A percentile compares a stretch with the other conserved stretches of the same genome.
Conservation (phyloP, 1,284 basidiomycete genomes). For the Phlebopus sp. region DNA sequence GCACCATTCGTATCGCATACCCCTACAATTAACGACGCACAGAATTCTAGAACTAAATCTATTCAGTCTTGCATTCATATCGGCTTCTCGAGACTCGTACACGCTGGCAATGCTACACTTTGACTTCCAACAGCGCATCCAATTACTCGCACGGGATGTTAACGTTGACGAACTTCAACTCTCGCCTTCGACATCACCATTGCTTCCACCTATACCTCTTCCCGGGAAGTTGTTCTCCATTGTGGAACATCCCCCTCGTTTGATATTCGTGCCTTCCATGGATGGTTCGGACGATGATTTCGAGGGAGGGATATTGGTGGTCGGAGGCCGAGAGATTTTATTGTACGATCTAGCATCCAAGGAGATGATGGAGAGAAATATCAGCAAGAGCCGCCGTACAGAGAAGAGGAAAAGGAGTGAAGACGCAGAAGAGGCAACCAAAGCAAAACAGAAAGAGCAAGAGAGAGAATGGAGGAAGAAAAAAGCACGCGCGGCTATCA, state of each 20-base stretch:
- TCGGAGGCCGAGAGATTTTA: conserved; percentile 61
- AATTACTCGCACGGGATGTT: conserved; percentile 60
- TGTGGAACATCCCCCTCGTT: conserved; percentile 27
- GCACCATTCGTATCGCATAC: neutral
- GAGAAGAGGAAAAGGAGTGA: conserved; percentile 48
- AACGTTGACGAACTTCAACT: conserved; percentile 48
- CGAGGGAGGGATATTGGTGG: conserved; percentile 64
- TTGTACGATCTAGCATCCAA: conserved; percentile 54
- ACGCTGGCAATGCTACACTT: conserved; percentile 67
- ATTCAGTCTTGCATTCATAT: conserved; percentile 66
- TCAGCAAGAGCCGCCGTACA: conserved; percentile 49
- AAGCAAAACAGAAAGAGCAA: conserved; percentile 54
- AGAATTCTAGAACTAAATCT: conserved; percentile 78
- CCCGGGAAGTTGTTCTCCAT: conserved; percentile 29
- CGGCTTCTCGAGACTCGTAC: conserved; percentile 43
- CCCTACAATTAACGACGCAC: conserved; percentile 10
- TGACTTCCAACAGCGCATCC: conserved; percentile 60
- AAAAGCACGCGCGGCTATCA: conserved; percentile 50
- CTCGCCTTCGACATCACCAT: conserved; percentile 47
- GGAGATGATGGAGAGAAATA: conserved; percentile 48
- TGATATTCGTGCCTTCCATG: conserved; percentile 23
- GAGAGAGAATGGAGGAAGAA: conserved; percentile 51
- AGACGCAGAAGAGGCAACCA: conserved; percentile 38
- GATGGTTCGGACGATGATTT: conserved; percentile 34
- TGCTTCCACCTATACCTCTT: conserved; percentile 48